phyloP scores from a whole-genome alignment of 202 grass and related monocot species.

The Zoysia matrella region DNA sequence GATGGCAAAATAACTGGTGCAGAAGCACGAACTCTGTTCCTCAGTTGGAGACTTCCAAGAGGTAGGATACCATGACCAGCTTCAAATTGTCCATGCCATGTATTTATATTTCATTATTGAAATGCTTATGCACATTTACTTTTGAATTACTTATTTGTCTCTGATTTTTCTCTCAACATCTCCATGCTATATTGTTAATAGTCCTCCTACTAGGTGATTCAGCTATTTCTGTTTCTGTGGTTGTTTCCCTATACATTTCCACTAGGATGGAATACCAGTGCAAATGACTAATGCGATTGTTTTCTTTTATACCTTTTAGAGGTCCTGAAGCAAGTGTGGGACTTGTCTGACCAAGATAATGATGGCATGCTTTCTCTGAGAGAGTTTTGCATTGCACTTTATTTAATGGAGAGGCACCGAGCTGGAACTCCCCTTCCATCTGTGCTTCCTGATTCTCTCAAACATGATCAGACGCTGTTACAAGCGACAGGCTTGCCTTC shows the following conservation, averaged over 20 bases:
- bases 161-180: conserved; percentile 15
- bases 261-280: conserved; percentile 21
- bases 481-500: conserved; percentile 85
- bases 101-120: no score
- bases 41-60: no score
- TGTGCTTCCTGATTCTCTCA: conserved; percentile 70
- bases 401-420: conserved; percentile 94
- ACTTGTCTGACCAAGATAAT: no score
- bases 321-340: conserved; percentile 56
- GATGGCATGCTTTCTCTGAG: not conserved
- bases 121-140: conserved; percentile 8
- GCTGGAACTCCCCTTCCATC: conserved; percentile 80
- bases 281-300: conserved; percentile 38
- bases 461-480: conserved; percentile 37
- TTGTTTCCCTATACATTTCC: conserved; percentile 17
- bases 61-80: no score
- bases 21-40: no score
- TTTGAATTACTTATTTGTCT: conserved; percentile 15
- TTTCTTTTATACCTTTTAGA: conserved; percentile 58
- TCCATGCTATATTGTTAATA: not conserved
- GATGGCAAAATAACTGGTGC: no score
- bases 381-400: conserved; percentile 97
- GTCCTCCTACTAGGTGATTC: not conserved
- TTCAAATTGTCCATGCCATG: no score
- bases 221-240: conserved; percentile 6